These are phyloP conservation scores for Lichtheimia corymbifera DNA, from an alignment of 371 early-diverging fungal species.

Conservation along the genomic window DNA sequence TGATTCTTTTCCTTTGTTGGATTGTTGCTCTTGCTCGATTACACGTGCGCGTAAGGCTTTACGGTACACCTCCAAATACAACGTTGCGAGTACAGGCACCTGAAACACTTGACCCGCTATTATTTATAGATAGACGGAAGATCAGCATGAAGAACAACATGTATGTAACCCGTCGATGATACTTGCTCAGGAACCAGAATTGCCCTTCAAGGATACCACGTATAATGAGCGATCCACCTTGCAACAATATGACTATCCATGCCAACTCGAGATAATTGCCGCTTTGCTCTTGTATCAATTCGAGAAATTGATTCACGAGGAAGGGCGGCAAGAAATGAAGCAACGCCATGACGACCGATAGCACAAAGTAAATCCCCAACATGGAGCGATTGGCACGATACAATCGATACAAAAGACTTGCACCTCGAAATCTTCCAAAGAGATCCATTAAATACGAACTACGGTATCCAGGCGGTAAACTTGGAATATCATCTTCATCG, in stretches of 20 bases:
- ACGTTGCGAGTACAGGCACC: constrained; percentile 44
- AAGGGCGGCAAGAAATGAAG: constrained; percentile 38
- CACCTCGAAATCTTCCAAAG: constrained; percentile 25
- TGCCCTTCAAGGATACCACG: constrained; percentile 17
- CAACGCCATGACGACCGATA: constrained; percentile 24
- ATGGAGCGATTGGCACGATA: constrained; percentile 20
- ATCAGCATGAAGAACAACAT: neutral
- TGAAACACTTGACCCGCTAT: constrained; percentile 35
- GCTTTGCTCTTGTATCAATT: constrained; percentile 29
- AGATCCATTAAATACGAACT: constrained; percentile 29
- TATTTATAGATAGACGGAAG: neutral
- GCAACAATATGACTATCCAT: constrained; percentile 40
- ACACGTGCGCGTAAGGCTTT: constrained; percentile 54
- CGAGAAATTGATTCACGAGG: constrained; percentile 38
- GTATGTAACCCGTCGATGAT: neutral
- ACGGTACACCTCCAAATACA: constrained; percentile 57
- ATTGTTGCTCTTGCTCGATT: constrained; percentile 25
- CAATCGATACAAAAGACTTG: constrained; percentile 24
- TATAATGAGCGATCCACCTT: constrained; percentile 38
- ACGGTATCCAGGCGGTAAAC: constrained; percentile 27
- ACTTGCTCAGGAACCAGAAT: neutral
- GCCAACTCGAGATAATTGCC: constrained; percentile 21
- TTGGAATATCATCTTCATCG: constrained; percentile 38
- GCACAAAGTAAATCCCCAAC: constrained; percentile 19
- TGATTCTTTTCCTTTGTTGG: constrained; percentile 12